Percentiles rank a stretch among this genome's conserved stretches.
phyloP scores from a whole-genome alignment of 2,329 filamentous ascomycete genomes.

The Aspergillus versicolor region DNA sequence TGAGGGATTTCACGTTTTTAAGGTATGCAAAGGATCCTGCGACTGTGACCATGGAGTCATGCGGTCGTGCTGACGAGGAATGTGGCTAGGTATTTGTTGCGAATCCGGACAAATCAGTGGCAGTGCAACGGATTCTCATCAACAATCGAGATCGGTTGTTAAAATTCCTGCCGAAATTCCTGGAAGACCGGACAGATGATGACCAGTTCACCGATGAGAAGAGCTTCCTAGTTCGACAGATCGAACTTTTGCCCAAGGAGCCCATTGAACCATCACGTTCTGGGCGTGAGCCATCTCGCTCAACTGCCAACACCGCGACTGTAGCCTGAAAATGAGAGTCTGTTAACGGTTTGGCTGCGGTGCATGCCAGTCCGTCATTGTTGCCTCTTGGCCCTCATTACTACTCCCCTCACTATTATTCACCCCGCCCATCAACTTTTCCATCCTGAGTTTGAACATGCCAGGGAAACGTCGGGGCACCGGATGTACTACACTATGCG shows the following conservation, averaged over 20 bases:
- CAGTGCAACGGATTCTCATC: slow-evolving; percentile 90
- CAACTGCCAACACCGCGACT: slow-evolving; percentile 29
- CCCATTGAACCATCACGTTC: slow-evolving; percentile 38
- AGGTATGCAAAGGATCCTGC: slow-evolving; percentile 49
- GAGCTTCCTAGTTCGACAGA: slow-evolving; percentile 94
- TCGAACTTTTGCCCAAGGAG: slow-evolving; percentile 54
- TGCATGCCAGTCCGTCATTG: neutral
- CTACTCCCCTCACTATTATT: neutral
- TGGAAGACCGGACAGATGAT: slow-evolving; percentile 93
- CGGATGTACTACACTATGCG: slow-evolving; percentile 8
- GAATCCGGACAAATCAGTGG: slow-evolving; percentile 96
- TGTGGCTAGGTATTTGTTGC: slow-evolving; percentile 78
- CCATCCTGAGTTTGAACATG: slow-evolving; percentile 1
- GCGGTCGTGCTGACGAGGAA: slow-evolving; percentile 20
- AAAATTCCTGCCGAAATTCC: slow-evolving; percentile 83
- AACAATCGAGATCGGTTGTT: slow-evolving; percentile 94
- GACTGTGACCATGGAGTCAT: neutral
- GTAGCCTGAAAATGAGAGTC: slow-evolving; percentile 23
- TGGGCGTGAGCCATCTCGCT: slow-evolving; percentile 25
- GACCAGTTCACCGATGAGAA: slow-evolving; percentile 99
- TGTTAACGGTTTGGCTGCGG: neutral
- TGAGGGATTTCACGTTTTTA: slow-evolving; percentile 98
- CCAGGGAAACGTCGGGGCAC: slow-evolving; percentile 5
- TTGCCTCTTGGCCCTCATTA: neutral
- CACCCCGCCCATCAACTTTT: neutral